Evolutionary conservation across 2,329 filamentous ascomycete species (phyloP).

Genomic region (Penicillium vulpinum): DNA sequence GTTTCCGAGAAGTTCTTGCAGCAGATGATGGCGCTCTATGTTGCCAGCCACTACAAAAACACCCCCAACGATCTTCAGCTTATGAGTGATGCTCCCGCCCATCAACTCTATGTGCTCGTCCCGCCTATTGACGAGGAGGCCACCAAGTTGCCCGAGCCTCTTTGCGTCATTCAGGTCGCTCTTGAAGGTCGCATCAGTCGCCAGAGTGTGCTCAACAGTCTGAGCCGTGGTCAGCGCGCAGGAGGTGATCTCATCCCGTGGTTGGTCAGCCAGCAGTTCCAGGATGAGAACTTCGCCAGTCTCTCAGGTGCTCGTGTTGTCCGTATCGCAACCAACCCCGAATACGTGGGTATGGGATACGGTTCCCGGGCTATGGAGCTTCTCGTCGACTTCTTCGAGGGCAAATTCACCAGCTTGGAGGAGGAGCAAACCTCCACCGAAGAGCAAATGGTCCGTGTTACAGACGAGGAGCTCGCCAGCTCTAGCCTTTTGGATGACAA

Average conservation of each 20-base stretch:
- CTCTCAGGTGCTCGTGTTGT: constrained; percentile 90
- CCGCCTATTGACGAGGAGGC: constrained; percentile 77
- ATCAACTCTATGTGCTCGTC: constrained; percentile 92
- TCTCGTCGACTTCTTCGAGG: constrained; percentile 89
- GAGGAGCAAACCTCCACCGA: constrained; percentile 63
- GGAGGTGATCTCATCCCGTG: constrained; percentile 94
- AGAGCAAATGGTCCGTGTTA: constrained; percentile 72
- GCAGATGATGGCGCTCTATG: constrained; percentile 96
- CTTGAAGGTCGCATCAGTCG: constrained; percentile 93
- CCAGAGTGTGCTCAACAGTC: constrained; percentile 84
- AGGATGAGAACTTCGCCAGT: constrained; percentile 93
- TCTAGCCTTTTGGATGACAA: constrained; percentile 79
- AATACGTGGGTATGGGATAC: constrained; percentile 91
- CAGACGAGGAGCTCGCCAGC: constrained; percentile 76
- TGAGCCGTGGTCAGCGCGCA: constrained; percentile 85
- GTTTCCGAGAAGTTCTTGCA: constrained; percentile 97
- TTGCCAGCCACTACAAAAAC: constrained; percentile 97
- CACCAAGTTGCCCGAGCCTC: constrained; percentile 80
- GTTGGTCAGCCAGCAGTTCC: constrained; percentile 97
- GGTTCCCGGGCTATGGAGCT: constrained; percentile 85
- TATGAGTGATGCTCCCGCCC: constrained; percentile 95
- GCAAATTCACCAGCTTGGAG: constrained; percentile 80
- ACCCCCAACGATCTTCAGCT: constrained; percentile 96
- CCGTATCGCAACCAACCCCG: constrained; percentile 92
- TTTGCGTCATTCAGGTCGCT: constrained; percentile 92